These are phyloP conservation scores for Chaetothyriales sp. DNA, from an alignment of 2,329 filamentous ascomycete species.

Conservation along the genomic window DNA sequence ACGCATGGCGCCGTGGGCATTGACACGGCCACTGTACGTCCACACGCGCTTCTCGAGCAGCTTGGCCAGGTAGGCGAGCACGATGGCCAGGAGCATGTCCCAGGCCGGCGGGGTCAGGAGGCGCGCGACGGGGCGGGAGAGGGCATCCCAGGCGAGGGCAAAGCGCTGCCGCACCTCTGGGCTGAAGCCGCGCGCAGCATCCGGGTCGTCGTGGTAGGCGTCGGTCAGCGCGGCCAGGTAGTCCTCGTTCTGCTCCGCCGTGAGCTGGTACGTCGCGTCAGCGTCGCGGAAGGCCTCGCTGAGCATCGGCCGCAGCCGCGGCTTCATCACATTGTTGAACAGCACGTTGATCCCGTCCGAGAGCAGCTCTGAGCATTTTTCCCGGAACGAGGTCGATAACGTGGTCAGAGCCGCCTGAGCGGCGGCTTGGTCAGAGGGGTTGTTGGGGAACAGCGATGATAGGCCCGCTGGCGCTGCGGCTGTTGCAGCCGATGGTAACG, in stretches of 20 bases:
- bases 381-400: constrained; percentile 56
- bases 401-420: constrained; percentile 43
- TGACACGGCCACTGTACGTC: constrained; percentile 63
- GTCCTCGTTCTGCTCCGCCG: constrained; percentile 24
- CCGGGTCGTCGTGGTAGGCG: constrained; percentile 17
- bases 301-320: constrained; percentile 68
- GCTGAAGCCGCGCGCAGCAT: constrained; percentile 23
- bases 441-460: constrained; percentile 53
- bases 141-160: constrained; percentile 66
- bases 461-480: constrained; percentile 21
- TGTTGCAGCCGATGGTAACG: constrained; percentile 13
- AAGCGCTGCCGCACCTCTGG: constrained; percentile 67
- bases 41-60: constrained; percentile 79
- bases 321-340: constrained; percentile 74
- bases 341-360: constrained; percentile 72
- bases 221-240: constrained; percentile 16
- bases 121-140: constrained; percentile 71
- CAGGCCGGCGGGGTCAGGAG: constrained; percentile 68
- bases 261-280: constrained; percentile 53
- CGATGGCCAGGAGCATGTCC: constrained; percentile 57
- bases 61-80: constrained; percentile 58
- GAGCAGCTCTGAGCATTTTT: constrained; percentile 68
- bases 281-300: constrained; percentile 81
- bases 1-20: constrained; percentile 63
- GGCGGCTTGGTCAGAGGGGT: constrained; percentile 57